These are phyloP conservation scores for Monosporascus sp. DNA, from an alignment of 2,329 filamentous ascomycete species.

Conservation along the genomic window DNA sequence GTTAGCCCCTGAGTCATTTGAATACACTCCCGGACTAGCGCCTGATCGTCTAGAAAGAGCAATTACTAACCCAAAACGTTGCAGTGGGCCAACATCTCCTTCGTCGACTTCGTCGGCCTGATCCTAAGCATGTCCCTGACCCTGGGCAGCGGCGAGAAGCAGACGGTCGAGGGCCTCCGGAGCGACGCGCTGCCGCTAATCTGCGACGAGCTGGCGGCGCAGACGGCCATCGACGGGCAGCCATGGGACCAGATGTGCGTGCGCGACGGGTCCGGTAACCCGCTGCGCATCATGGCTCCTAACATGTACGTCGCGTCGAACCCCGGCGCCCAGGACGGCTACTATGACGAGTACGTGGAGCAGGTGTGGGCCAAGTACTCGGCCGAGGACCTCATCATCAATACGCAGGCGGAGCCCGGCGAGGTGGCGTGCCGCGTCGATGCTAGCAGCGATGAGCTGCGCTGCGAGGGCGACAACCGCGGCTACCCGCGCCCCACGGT, in stretches of 20 bases:
- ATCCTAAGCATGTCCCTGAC: constrained; percentile 40
- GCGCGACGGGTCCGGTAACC: constrained; percentile 26
- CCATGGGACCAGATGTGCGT: constrained; percentile 43
- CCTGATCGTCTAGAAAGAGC: no score
- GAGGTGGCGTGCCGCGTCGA: constrained; percentile 34
- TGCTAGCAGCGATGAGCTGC: constrained; percentile 29
- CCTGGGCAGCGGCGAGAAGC: constrained; percentile 23
- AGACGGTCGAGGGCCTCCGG: constrained; percentile 32
- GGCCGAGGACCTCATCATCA: constrained; percentile 32
- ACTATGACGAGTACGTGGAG: constrained; percentile 42
- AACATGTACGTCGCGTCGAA: constrained; percentile 34
- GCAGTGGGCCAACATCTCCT: constrained; percentile 38
- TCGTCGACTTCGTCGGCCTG: constrained; percentile 45
- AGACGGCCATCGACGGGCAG: constrained; percentile 32
- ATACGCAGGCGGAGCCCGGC: constrained; percentile 36
- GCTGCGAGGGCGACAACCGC: constrained; percentile 37
- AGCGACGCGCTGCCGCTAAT: constrained; percentile 29
- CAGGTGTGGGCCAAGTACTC: constrained; percentile 41
- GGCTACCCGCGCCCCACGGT: constrained; percentile 38
- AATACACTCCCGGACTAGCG: no score
- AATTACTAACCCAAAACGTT: no score
- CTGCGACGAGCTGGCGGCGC: constrained; percentile 32
- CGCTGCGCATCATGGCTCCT: constrained; percentile 41
- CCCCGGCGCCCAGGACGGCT: constrained; percentile 30
- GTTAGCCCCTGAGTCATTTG: no score